Evolutionary conservation across 768 basidiomycete genomes (phyloP), one percentile per base, ranked within the genome.

Genomic region (Lentinus brumalis): DNA sequence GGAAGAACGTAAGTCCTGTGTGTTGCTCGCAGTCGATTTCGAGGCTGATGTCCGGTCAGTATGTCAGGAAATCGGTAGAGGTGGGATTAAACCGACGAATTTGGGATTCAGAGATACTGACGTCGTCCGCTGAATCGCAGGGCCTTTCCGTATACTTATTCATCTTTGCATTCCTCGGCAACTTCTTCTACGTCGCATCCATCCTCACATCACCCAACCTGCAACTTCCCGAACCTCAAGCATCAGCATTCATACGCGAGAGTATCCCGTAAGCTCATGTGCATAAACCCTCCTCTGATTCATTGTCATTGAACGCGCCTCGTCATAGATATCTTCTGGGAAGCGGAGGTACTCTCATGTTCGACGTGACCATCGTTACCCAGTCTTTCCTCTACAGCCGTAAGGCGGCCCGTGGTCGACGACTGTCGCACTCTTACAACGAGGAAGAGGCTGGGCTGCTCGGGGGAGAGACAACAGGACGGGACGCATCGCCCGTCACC

Each of bases 121-220:
- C 49, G 45, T 31, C 40, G 39, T 30, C 21, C 29, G 2, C 5
- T 41, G 18, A 11, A 45, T 45, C 41, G 41, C 68, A 96, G 84
- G 97, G 97, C 10, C 83, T 99, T 32, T 96, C 96, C 15, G 91
- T 98, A 76, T 89, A 88, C 70, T 81, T 99, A 21, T 99, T 99
- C 73, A 72, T 96, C 38, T 94, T 90, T 71, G 97, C 97, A 7
- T 98, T 98, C 73, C 75, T 91, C 30, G 97, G 97, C 58, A 99
- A 99, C 74, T 74, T 85, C 10, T 94, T 96, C 71, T 98, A 99
- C 73, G 96, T 96, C 50, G 74, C 88, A 18, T 96, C 94, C 3
- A 91, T 98, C 67, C 71, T 97, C n/a, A 80, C 86, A 8, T 92
- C 92, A 42, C 89, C 93, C 5, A 77, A 81, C 55, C 77, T 86